These are phyloP conservation scores for Cercospora sp. DNA, from an alignment of 2,329 filamentous ascomycete species.

Conservation along the genomic window DNA sequence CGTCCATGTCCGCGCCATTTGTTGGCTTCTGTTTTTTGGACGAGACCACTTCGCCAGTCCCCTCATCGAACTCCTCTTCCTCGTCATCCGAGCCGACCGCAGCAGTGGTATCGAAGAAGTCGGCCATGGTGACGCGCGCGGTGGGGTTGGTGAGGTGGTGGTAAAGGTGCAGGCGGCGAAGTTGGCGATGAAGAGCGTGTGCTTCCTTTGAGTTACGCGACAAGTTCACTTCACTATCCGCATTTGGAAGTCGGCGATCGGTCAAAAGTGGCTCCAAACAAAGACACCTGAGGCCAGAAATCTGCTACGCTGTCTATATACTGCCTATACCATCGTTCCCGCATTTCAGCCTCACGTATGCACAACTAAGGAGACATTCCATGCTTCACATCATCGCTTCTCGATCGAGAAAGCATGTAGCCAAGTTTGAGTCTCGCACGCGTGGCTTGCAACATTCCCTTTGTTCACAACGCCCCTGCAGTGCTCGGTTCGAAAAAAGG, in stretches of 20 bases:
- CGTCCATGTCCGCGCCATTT: conserved; percentile 59
- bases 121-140: conserved; percentile 25
- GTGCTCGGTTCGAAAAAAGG: background rate
- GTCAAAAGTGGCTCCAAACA: background rate
- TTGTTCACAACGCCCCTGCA: background rate
- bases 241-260: background rate
- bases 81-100: conserved; percentile 85
- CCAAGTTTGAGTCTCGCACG: background rate
- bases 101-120: conserved; percentile 75
- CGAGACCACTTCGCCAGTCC: conserved; percentile 60
- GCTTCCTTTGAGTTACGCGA: conserved; percentile 1
- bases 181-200: conserved; percentile 6
- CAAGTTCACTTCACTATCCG: conserved; percentile 4
- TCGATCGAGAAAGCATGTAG: background rate
- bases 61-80: conserved; percentile 79
- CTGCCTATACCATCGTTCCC: background rate
- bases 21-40: conserved; percentile 38
- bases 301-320: background rate
- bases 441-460: background rate
- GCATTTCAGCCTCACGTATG: background rate
- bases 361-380: background rate
- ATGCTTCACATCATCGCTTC: background rate
- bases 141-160: background rate
- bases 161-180: background rate
- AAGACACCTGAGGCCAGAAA: background rate